Evolutionary conservation across 208 protist species (phyloP).

Genomic region (Crithidia thermophila): DNA sequence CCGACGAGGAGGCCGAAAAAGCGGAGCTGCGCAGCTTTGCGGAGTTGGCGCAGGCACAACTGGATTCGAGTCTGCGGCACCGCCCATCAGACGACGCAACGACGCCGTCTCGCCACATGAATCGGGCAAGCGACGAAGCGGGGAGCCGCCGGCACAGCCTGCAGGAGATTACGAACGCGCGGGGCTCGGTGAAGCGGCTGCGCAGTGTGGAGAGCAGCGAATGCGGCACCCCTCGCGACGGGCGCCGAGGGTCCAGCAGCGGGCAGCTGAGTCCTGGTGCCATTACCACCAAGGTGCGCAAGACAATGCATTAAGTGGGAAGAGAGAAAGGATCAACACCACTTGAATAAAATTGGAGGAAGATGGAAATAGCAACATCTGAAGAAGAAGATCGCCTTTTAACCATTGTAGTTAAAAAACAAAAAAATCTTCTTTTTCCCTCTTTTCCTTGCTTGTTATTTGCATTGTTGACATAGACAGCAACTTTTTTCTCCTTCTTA

Average conservation of each 20-base stretch:
- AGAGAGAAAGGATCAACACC: not conserved
- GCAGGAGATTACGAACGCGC: constrained; percentile 29
- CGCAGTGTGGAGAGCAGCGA: constrained; percentile 34
- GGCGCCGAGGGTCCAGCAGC: not conserved
- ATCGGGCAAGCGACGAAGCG: not conserved
- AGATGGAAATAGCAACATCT: too few species aligned
- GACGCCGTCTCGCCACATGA: not conserved
- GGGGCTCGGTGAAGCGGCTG: constrained; percentile 25
- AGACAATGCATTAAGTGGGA: constrained; percentile 22
- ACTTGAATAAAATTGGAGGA: too few species aligned
- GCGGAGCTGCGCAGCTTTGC: constrained; percentile 48
- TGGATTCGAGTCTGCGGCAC: constrained; percentile 19
- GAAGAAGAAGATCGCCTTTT: too few species aligned
- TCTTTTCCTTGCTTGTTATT: not conserved
- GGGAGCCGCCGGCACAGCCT: constrained; percentile 23
- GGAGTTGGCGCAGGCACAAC: constrained; percentile 47
- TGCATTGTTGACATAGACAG: too few species aligned
- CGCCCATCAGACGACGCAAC: not conserved
- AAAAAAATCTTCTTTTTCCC: too few species aligned
- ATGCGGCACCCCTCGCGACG: constrained; percentile 19
- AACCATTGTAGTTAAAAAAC: too few species aligned
- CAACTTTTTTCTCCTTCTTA: too few species aligned
- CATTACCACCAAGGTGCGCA: constrained; percentile 38
- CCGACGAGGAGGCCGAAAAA: constrained; percentile 27
- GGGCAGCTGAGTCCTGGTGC: constrained; percentile 30